Percentiles rank a stretch among this genome's conserved stretches.
These are phyloP conservation scores for Arctium lappa DNA, from an alignment of 129 eudicot genomes.

Conservation along the genomic window DNA sequence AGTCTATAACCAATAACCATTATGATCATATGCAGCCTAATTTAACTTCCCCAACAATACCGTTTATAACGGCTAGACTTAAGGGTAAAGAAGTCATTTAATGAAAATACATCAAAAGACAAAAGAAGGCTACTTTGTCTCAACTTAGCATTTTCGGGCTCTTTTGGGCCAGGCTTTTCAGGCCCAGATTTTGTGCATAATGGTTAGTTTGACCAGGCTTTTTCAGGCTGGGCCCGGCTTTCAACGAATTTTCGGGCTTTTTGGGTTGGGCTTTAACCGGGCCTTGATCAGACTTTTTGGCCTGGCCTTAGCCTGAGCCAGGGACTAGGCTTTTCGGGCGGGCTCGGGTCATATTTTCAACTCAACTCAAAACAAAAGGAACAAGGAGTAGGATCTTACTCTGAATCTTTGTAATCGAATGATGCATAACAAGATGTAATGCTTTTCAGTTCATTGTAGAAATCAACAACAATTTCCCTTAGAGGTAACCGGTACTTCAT, in stretches of 20 bases:
- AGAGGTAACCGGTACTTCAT: constrained; percentile 94
- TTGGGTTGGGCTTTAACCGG: neutral
- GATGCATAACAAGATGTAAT: constrained; percentile 97
- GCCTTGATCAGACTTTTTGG: neutral
- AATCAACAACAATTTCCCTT: constrained; percentile 95
- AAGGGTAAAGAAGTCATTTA: neutral
- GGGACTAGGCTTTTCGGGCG: neutral
- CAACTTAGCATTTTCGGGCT: neutral
- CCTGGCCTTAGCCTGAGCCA: neutral
- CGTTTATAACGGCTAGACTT: neutral
- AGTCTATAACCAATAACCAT: neutral
- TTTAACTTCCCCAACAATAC: neutral
- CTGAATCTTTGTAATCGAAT: constrained; percentile 90
- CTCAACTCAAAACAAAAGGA: neutral
- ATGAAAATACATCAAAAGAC: neutral
- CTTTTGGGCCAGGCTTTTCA: neutral
- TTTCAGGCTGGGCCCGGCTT: neutral
- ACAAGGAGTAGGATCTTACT: constrained; percentile 46
- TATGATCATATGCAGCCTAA: constrained; percentile 6
- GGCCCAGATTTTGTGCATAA: neutral
- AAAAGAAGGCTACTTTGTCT: neutral
- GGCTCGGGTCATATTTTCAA: neutral
- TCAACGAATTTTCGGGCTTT: neutral
- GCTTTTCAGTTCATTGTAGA: constrained; percentile 87
- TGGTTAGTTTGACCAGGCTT: neutral